Evolutionary conservation across 2,329 filamentous ascomycete genomes (phyloP).

Genomic region (Clonostachys sp.): DNA sequence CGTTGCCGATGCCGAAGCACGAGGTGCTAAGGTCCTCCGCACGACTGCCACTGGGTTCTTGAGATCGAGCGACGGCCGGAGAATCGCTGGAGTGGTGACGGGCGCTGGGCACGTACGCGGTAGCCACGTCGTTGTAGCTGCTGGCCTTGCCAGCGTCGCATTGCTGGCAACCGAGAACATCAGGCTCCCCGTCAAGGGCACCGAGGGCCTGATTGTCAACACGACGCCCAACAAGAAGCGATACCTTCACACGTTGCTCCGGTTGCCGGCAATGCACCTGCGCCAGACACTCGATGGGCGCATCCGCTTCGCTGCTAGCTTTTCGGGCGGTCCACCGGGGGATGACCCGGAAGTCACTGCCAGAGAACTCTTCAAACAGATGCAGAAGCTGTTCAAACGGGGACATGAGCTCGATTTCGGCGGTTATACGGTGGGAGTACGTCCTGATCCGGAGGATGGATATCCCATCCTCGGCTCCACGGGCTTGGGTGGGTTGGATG

Average conservation of each 20-base stretch:
- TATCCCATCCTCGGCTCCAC: too few relatives aligned
- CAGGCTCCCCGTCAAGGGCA: slow-evolving; percentile 11
- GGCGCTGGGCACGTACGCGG: slow-evolving; percentile 7
- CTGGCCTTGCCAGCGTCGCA: slow-evolving; percentile 16
- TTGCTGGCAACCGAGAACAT: slow-evolving; percentile 15
- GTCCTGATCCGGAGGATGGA: too few relatives aligned
- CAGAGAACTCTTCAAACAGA: too few relatives aligned
- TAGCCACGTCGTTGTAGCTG: slow-evolving; percentile 21
- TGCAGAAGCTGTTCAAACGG: too few relatives aligned
- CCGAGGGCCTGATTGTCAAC: slow-evolving; percentile 18
- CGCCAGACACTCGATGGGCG: slow-evolving; percentile 19
- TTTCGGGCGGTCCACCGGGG: slow-evolving; percentile 11
- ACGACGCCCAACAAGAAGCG: slow-evolving; percentile 11
- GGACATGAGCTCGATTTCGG: too few relatives aligned
- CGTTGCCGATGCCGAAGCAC: slow-evolving; percentile 7
- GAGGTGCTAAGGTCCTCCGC: slow-evolving; percentile 7
- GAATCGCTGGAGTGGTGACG: slow-evolving; percentile 9
- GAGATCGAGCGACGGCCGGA: slow-evolving; percentile 3
- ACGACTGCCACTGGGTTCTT: slow-evolving; percentile 9
- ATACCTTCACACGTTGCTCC: slow-evolving; percentile 12
- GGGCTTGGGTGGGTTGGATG: too few relatives aligned
- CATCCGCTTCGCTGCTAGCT: slow-evolving; percentile 10
- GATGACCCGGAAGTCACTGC: too few relatives aligned
- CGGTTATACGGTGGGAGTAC: too few relatives aligned
- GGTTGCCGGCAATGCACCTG: slow-evolving; percentile 15